These are phyloP conservation scores for Psilocybe azurescens DNA, from an alignment of 768 basidiomycete species.

Conservation along the genomic window DNA sequence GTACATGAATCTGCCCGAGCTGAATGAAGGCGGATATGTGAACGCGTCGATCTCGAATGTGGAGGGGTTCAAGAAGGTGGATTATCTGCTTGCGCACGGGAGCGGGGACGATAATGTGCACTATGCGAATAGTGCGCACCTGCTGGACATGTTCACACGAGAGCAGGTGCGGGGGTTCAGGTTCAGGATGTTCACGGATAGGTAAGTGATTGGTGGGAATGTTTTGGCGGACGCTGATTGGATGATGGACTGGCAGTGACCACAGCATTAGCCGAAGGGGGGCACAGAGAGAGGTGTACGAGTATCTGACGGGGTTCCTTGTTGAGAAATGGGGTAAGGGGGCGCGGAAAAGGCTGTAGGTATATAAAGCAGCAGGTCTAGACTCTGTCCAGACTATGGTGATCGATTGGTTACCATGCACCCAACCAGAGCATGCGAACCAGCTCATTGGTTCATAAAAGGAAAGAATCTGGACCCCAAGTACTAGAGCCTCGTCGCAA, in stretches of 20 bases:
- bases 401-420: background rate
- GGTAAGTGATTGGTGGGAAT: slow-evolving; percentile 47
- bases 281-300: slow-evolving; percentile 84
- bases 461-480: background rate
- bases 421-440: background rate
- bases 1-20: slow-evolving; percentile 87
- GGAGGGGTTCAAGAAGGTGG: slow-evolving; percentile 79
- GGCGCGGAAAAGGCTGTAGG: slow-evolving; percentile 61
- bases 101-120: slow-evolving; percentile 98
- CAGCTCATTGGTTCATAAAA: background rate
- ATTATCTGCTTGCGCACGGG: slow-evolving; percentile 90
- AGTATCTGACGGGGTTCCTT: slow-evolving; percentile 86
- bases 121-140: slow-evolving; percentile 86
- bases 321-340: slow-evolving; percentile 94
- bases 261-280: slow-evolving; percentile 77
- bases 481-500: background rate
- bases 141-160: slow-evolving; percentile 92
- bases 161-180: slow-evolving; percentile 74
- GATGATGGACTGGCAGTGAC: slow-evolving; percentile 55
- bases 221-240: background rate
- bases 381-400: slow-evolving; percentile 11
- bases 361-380: slow-evolving; percentile 11
- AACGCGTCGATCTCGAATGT: slow-evolving; percentile 90
- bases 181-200: slow-evolving; percentile 98
- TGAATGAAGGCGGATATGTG: slow-evolving; percentile 87